Evolutionary conservation across 169 alveolate species (phyloP).

Genomic region (Eimeria falciformis): DNA sequence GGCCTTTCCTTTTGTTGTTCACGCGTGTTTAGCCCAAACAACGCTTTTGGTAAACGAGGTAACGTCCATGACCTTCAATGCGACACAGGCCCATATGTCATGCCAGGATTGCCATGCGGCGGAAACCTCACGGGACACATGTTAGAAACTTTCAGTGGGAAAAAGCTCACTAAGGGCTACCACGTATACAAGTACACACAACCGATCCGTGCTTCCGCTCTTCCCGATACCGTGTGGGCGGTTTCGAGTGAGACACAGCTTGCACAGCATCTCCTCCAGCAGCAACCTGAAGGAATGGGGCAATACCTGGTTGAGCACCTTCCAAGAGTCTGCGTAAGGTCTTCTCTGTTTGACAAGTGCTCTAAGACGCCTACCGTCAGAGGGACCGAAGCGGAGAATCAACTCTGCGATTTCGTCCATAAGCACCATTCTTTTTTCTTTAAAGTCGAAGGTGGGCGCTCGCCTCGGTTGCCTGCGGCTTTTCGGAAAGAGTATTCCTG

Average conservation of each 20-base stretch:
- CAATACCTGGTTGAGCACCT: not conserved
- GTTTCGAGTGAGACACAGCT: slow-evolving; percentile 7
- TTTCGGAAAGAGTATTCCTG: not conserved
- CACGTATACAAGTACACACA: slow-evolving; percentile 28
- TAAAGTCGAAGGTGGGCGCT: slow-evolving; percentile 50
- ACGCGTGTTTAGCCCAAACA: not conserved
- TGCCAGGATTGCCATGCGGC: slow-evolving; percentile 70
- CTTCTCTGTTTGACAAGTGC: not conserved
- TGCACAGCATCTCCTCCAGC: slow-evolving; percentile 1
- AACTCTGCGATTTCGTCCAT: slow-evolving; percentile 59
- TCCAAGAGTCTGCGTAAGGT: slow-evolving; percentile 60
- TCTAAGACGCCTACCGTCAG: slow-evolving; percentile 24
- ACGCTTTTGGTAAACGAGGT: not conserved
- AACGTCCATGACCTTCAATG: not conserved
- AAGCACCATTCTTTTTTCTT: slow-evolving; percentile 35
- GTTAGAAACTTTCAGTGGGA: slow-evolving; percentile 54
- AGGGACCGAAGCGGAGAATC: slow-evolving; percentile 4
- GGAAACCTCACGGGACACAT: slow-evolving; percentile 62
- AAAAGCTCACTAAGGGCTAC: slow-evolving; percentile 17
- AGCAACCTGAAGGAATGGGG: not conserved
- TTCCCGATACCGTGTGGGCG: slow-evolving; percentile 60
- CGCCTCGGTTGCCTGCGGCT: not conserved
- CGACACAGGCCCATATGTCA: slow-evolving; percentile 43
- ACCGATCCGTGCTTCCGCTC: not conserved
- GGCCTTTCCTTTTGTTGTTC: not conserved